Evolutionary conservation across 129 eudicot genomes (phyloP), one percentile per base, ranked within the genome.

Genomic region (Glebionis coronaria): DNA sequence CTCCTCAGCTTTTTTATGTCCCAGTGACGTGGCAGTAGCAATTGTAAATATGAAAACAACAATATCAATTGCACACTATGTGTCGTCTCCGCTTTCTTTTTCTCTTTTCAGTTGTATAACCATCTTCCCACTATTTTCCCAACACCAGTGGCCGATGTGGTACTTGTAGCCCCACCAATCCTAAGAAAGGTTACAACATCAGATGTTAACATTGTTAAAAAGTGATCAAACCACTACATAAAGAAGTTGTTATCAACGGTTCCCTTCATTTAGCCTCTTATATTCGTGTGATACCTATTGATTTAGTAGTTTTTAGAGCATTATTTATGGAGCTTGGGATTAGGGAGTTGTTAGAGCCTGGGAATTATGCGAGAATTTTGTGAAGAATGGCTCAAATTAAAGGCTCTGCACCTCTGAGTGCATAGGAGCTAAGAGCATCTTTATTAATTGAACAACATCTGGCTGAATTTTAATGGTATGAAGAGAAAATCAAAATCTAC

Each of bases 181-280:
- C n/a, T n/a, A n/a, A n/a, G n/a, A n/a, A n/a, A n/a, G n/a, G n/a
- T n/a, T n/a, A n/a, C n/a, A n/a, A n/a, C n/a, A n/a, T n/a, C n/a
- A n/a, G n/a, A n/a, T n/a, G n/a, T n/a, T n/a, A n/a, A n/a, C n/a
- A n/a, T n/a, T n/a, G n/a, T n/a, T n/a, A n/a, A n/a, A n/a, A n/a
- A n/a, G n/a, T n/a, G n/a, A n/a, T n/a, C n/a, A n/a, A n/a, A n/a
- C n/a, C n/a, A n/a, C n/a, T n/a, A n/a, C n/a, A n/a, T n/a, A n/a
- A 89, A 61, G 99, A 94, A 80, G 99, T 94, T 71, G 99, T 94
- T 57, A 95, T 94, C 62, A 83, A 65, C 53, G 99, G 99, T 59
- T 88, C 99, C 68, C 86, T 94, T 56, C 99, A 94, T 81, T 77
- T 94, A 70, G 95, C 97, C 69, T 97, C 99, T 51, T 94, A 94